Evolutionary conservation across 768 basidiomycete species (phyloP).

Genomic region (Chiua virens): DNA sequence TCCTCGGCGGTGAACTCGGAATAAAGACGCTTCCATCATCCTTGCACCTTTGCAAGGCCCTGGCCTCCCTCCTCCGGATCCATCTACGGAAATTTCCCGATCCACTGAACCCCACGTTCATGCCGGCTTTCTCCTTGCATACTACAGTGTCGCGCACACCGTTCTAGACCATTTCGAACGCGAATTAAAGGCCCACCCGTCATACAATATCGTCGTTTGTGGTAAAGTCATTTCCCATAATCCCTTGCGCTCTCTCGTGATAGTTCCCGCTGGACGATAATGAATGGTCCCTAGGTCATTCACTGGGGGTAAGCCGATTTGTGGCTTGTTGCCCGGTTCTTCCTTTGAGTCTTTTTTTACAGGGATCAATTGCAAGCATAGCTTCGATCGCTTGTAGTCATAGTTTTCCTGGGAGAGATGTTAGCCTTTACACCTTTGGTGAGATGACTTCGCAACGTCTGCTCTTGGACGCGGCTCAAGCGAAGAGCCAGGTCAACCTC

Average conservation of each 20-base stretch:
- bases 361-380: constrained; percentile 41
- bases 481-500: constrained; percentile 47
- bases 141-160: constrained; percentile 31
- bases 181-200: constrained; percentile 33
- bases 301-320: constrained; percentile 33
- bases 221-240: constrained; percentile 19
- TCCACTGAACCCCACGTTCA: constrained; percentile 32
- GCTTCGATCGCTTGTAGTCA: constrained; percentile 35
- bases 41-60: constrained; percentile 21
- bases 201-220: constrained; percentile 34
- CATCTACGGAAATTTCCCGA: not conserved
- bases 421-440: constrained; percentile 48
- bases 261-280: not conserved
- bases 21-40: constrained; percentile 21
- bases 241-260: not conserved
- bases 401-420: constrained; percentile 26
- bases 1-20: not conserved
- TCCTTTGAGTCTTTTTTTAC: constrained; percentile 6
- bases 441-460: constrained; percentile 1
- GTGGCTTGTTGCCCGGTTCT: not conserved
- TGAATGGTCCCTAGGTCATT: constrained; percentile 34
- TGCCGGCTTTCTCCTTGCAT: constrained; percentile 36
- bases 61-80: constrained; percentile 22
- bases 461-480: not conserved
- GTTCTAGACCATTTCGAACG: constrained; percentile 29